Base-by-base conservation (phyloP, 164 flowering plant species). In the Aristolochia contorta region DNA sequence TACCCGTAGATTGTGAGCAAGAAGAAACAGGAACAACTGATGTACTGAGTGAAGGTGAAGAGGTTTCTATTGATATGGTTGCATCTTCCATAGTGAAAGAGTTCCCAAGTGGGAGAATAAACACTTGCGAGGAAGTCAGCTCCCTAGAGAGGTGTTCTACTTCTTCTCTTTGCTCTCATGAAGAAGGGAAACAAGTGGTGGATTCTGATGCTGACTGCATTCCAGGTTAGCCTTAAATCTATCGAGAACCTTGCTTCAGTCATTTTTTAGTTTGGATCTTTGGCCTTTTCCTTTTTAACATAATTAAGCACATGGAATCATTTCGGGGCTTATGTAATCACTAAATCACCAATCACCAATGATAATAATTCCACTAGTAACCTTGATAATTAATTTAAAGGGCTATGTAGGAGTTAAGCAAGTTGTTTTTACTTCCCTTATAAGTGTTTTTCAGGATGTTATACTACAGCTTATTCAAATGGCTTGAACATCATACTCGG, bases 11-110 rank as follows among this genome's bases (percentile, higher is more conserved):
- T 27, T 68, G 73, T 65, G 84, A 79, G 23, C 67, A 67, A n/a
- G 80, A 72, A 64, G 80, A 54, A 30, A 63, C 72, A 1, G 76
- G 74, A 41, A 64, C 55, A 63, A 79, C 82, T 66, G 82, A 78
- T 49, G 71, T 66, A 37, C 65, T 74, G 69, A 64, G 61, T 70
- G 80, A 74, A 43, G 59, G n/a, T 58, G 78, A 79, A 5, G 78
- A 57, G 14, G 45, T 48, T 46, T 61, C 59, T 63, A 76, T 65
- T 65, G 75, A 54, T 67, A 72, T 63, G 20, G 60, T 68, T 51
- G 15, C 6, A 19, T 15, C 19, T 23, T 46, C 23, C 14, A n/a
- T 14, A 22, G 43, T 53, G n/a, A 27, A 51, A 41, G 48, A 50
- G 50, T 65, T 57, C 59, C 70, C 70, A 1, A 47, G 56, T 47